Evolutionary conservation across 1,139 yeast genomes (phyloP).

Genomic region (Candida freyschussii): DNA sequence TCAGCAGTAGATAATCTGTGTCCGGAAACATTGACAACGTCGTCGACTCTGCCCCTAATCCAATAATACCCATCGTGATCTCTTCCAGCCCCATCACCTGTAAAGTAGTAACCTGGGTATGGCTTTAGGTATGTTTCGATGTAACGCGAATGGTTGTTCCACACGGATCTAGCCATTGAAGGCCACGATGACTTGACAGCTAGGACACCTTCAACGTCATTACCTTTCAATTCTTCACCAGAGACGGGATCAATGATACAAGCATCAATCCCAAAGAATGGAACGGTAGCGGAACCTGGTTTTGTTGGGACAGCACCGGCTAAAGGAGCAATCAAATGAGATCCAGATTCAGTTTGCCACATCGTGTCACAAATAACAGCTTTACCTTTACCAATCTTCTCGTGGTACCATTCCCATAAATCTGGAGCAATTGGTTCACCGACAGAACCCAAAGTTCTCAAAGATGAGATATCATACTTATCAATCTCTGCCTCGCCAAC

Average conservation of each 20-base stretch:
- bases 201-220: conserved; percentile 94
- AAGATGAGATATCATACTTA: conserved; percentile 82
- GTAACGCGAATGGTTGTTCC: conserved; percentile 85
- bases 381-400: conserved; percentile 81
- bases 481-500: conserved; percentile 83
- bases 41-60: conserved; percentile 81
- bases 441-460: conserved; percentile 94
- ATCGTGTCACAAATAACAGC: conserved; percentile 90
- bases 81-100: conserved; percentile 82
- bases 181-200: conserved; percentile 94
- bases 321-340: conserved; percentile 91
- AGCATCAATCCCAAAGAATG: conserved; percentile 92
- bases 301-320: conserved; percentile 94
- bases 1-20: conserved; percentile 80
- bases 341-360: conserved; percentile 99
- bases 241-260: conserved; percentile 88
- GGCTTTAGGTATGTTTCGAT: conserved; percentile 89
- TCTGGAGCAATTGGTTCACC: conserved; percentile 99
- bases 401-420: conserved; percentile 98
- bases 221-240: conserved; percentile 78
- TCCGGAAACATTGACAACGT: conserved; percentile 77
- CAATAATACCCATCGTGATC: conserved; percentile 74
- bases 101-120: conserved; percentile 64
- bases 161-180: conserved; percentile 95
- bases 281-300: conserved; percentile 96